These are phyloP conservation scores for Phlebiopsis flavidoalba DNA, from an alignment of 768 basidiomycete genomes.

Conservation along the genomic window DNA sequence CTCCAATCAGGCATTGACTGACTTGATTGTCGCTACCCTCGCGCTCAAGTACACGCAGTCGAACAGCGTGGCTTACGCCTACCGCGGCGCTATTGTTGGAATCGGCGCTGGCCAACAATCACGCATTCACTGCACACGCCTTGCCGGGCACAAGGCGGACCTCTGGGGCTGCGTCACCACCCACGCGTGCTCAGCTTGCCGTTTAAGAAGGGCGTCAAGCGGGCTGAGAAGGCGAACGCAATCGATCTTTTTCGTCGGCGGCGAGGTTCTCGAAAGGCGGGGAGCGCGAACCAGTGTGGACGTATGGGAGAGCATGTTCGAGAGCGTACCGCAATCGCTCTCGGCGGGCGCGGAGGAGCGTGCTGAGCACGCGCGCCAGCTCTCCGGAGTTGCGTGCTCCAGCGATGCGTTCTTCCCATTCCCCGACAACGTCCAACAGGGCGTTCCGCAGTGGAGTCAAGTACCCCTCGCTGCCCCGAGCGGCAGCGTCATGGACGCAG, in stretches of 20 bases:
- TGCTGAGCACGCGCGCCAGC: slow-evolving; percentile 63
- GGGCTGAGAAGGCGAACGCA: slow-evolving; percentile 97
- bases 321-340: slow-evolving; percentile 60
- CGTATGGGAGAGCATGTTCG: slow-evolving; percentile 91
- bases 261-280: slow-evolving; percentile 75
- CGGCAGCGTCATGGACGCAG: slow-evolving; percentile 96
- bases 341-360: slow-evolving; percentile 63
- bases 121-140: slow-evolving; percentile 97
- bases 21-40: slow-evolving; percentile 93
- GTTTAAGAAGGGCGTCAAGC: slow-evolving; percentile 96
- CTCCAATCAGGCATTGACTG: slow-evolving; percentile 70
- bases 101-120: slow-evolving; percentile 98
- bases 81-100: slow-evolving; percentile 87
- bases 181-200: slow-evolving; percentile 87
- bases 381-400: slow-evolving; percentile 87
- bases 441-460: slow-evolving; percentile 87
- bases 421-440: slow-evolving; percentile 94
- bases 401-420: slow-evolving; percentile 99
- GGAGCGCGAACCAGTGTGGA: slow-evolving; percentile 55
- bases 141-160: slow-evolving; percentile 97
- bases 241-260: slow-evolving; percentile 92
- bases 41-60: slow-evolving; percentile 99
- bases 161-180: slow-evolving; percentile 98
- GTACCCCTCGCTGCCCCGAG: slow-evolving; percentile 88
- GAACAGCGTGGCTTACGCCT: slow-evolving; percentile 95